Conservation (phyloP, 2,329 filamentous ascomycete genomes). For the Ceratocystis ficicola region DNA sequence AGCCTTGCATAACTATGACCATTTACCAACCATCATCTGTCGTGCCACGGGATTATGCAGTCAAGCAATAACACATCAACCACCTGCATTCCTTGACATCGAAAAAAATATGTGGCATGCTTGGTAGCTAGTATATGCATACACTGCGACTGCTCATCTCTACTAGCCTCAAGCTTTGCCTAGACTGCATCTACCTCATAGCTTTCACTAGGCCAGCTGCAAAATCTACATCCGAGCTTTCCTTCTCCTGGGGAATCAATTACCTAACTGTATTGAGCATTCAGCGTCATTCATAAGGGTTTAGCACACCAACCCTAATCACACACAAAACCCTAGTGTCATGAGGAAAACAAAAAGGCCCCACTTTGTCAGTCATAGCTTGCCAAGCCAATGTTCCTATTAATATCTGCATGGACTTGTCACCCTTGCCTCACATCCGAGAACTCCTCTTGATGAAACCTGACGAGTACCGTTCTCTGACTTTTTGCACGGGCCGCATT, state of each 20-base stretch:
- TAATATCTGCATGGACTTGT: neutral
- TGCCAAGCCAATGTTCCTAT: neutral
- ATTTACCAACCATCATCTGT: neutral
- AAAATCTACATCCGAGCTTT: neutral
- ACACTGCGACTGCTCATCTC: neutral
- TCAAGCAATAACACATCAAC: no score
- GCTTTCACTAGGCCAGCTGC: neutral
- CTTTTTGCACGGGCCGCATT: neutral
- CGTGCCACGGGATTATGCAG: neutral
- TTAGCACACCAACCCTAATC: accelerated
- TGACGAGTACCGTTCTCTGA: neutral
- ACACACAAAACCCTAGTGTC: neutral
- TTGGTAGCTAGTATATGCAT: neutral
- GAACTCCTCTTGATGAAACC: constrained; percentile 1
- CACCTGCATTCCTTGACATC: no score
- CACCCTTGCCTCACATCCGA: neutral
- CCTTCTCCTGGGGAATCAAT: neutral
- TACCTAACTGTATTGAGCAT: no score
- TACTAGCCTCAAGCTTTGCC: neutral
- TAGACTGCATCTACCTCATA: neutral
- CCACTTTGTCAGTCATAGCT: neutral
- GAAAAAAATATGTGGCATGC: neutral
- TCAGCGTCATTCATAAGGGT: neutral
- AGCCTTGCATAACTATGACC: neutral
- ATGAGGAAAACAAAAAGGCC: neutral